These are phyloP conservation scores for Hysterangium stoloniferum DNA, from an alignment of 768 basidiomycete species.

Conservation along the genomic window DNA sequence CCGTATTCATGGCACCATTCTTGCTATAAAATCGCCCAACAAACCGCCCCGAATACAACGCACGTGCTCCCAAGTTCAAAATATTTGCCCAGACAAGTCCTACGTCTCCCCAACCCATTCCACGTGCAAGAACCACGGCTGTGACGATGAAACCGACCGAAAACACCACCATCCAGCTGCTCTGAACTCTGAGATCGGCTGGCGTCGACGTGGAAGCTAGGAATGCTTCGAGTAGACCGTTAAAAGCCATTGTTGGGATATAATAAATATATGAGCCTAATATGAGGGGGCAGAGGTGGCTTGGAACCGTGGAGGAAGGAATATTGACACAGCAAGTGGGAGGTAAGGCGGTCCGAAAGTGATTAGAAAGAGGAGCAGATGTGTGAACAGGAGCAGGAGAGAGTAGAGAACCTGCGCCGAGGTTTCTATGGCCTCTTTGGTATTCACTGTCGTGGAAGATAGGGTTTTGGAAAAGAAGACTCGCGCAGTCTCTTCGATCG, in stretches of 20 bases:
- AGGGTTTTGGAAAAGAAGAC: constrained; percentile 76
- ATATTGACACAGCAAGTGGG: constrained; percentile 53
- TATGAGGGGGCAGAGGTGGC: constrained; percentile 69
- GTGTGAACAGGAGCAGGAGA: constrained; percentile 48
- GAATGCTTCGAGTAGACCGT: constrained; percentile 90
- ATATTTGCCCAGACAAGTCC: constrained; percentile 75
- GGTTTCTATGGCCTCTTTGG: constrained; percentile 15
- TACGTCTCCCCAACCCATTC: constrained; percentile 48
- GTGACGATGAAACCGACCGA: constrained; percentile 58
- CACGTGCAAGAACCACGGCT: constrained; percentile 37
- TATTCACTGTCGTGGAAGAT: background rate
- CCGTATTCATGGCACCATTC: constrained; percentile 11
- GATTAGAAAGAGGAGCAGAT: constrained; percentile 57
- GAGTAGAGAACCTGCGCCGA: constrained; percentile 48
- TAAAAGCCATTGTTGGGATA: constrained; percentile 82
- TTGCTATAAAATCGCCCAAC: constrained; percentile 38
- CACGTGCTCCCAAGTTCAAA: constrained; percentile 53
- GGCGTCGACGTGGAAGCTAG: constrained; percentile 70
- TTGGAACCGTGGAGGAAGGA: constrained; percentile 50
- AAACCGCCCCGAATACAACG: constrained; percentile 52
- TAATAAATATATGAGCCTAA: constrained; percentile 80
- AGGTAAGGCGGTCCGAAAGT: constrained; percentile 74
- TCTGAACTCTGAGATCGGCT: constrained; percentile 60
- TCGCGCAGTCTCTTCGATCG: constrained; percentile 87
- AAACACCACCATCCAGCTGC: constrained; percentile 75